A percentile compares a stretch with the other conserved stretches of the same genome.
Conservation (phyloP, 352 stramenopile species). For the Globisporangium megalacanthum region DNA sequence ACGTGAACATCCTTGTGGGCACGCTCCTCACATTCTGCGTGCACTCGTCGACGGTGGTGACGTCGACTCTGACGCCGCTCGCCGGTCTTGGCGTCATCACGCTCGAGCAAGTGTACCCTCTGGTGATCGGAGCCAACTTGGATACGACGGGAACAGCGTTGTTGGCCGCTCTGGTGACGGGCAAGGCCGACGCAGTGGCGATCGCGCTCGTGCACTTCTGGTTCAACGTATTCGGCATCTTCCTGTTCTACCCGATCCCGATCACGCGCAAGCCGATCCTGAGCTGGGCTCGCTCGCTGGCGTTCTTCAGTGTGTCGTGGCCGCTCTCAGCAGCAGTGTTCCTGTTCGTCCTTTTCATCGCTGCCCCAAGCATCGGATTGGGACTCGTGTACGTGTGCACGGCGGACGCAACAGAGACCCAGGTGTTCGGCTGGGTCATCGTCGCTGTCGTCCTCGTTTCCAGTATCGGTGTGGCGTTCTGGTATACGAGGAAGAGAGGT, state of each 20-base stretch:
- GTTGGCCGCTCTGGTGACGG: conserved; percentile 80
- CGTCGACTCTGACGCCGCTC: conserved; percentile 82
- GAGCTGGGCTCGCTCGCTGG: conserved; percentile 59
- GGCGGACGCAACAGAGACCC: too few relatives aligned
- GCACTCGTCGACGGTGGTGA: conserved; percentile 90
- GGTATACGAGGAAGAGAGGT: too few relatives aligned
- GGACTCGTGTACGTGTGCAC: too few relatives aligned
- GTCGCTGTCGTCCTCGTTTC: too few relatives aligned
- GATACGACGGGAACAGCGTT: conserved; percentile 89
- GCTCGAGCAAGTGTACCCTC: conserved; percentile 85
- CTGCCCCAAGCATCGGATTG: too few relatives aligned
- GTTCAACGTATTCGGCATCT: conserved; percentile 89
- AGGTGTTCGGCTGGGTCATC: too few relatives aligned
- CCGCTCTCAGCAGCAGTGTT: conserved; percentile 47
- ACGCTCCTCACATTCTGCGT: conserved; percentile 81
- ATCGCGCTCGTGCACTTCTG: conserved; percentile 90
- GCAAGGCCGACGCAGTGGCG: conserved; percentile 69
- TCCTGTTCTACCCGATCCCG: conserved; percentile 91
- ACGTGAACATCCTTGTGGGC: conserved; percentile 86
- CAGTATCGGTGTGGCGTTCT: too few relatives aligned
- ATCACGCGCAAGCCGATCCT: conserved; percentile 80
- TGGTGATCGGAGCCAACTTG: conserved; percentile 91
- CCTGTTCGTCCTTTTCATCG: too few relatives aligned
- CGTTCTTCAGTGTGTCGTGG: conserved; percentile 56
- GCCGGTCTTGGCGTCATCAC: conserved; percentile 85